Evolutionary conservation across 2,329 filamentous ascomycete species (phyloP).

Genomic region (Phaeophleospora eucalypticola): DNA sequence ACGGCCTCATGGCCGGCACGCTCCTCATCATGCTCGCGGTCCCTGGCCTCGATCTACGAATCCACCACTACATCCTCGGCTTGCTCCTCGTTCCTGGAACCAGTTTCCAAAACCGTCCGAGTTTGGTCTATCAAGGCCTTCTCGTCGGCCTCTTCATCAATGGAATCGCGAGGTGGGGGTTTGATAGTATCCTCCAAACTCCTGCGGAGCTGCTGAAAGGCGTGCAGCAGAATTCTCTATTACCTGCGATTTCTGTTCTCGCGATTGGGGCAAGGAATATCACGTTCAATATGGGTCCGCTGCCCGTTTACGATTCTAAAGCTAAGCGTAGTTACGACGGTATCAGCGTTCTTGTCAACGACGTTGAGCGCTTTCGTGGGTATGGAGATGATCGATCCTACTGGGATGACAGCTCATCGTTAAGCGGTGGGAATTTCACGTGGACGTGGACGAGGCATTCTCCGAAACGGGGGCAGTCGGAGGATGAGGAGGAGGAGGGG

Average conservation of each 20-base stretch:
- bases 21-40: slow-evolving; percentile 68
- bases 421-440: slow-evolving; percentile 22
- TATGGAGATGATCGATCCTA: slow-evolving; percentile 57
- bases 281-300: slow-evolving; percentile 55
- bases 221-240: slow-evolving; percentile 51
- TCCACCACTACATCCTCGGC: slow-evolving; percentile 92
- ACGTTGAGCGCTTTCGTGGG: slow-evolving; percentile 74
- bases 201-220: slow-evolving; percentile 62
- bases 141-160: slow-evolving; percentile 90
- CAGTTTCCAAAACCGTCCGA: slow-evolving; percentile 78
- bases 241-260: slow-evolving; percentile 51
- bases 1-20: slow-evolving; percentile 62
- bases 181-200: slow-evolving; percentile 83
- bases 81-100: slow-evolving; percentile 85
- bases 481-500: slow-evolving; percentile 3
- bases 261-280: slow-evolving; percentile 53
- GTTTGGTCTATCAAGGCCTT: slow-evolving; percentile 82
- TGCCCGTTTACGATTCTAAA: slow-evolving; percentile 37
- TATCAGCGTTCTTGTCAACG: slow-evolving; percentile 76
- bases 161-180: slow-evolving; percentile 90
- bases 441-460: slow-evolving; percentile 35
- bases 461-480: slow-evolving; percentile 2
- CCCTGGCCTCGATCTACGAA: slow-evolving; percentile 74
- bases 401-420: slow-evolving; percentile 35
- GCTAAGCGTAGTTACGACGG: slow-evolving; percentile 58